phyloP scores from a whole-genome alignment of 2,329 filamentous ascomycete species.

The Aphanocladium album region DNA sequence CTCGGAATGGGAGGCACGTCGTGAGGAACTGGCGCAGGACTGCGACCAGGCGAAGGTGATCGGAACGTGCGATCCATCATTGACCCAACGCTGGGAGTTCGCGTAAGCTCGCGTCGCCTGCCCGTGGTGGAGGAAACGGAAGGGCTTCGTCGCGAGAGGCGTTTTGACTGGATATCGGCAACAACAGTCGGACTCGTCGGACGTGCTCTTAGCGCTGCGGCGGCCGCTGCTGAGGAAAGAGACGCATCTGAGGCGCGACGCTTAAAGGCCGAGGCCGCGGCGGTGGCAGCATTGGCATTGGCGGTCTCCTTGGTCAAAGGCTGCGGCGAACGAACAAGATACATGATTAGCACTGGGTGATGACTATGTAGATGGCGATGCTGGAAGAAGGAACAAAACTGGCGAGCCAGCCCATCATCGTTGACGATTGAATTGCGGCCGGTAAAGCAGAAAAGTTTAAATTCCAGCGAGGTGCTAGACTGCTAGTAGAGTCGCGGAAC shows the following conservation, averaged over 20 bases:
- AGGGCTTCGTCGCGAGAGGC: slow-evolving; percentile 66
- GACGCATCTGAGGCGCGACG: slow-evolving; percentile 56
- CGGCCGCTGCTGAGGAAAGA: slow-evolving; percentile 80
- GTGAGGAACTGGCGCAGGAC: slow-evolving; percentile 32
- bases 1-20: slow-evolving; percentile 70
- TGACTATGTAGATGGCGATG: not conserved
- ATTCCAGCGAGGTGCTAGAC: not conserved
- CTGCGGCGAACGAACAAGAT: slow-evolving; percentile 36
- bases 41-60: slow-evolving; percentile 59
- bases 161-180: slow-evolving; percentile 80
- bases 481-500: slow-evolving; percentile 7
- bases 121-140: slow-evolving; percentile 66
- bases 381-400: not conserved
- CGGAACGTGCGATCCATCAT: slow-evolving; percentile 90
- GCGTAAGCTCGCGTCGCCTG: slow-evolving; percentile 47
- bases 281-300: slow-evolving; percentile 69
- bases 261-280: slow-evolving; percentile 76
- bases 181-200: slow-evolving; percentile 75
- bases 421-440: not conserved
- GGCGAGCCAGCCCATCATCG: not conserved
- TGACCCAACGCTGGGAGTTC: slow-evolving; percentile 67
- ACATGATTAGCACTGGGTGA: slow-evolving; percentile 19
- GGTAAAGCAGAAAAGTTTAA: slow-evolving; percentile 7
- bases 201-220: slow-evolving; percentile 73
- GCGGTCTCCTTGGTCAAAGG: slow-evolving; percentile 59